A percentile compares a stretch with the other conserved stretches of the same genome.
Conservation (phyloP, 192 early-diverging fungal genomes). For the Haplosporangium gracile region DNA sequence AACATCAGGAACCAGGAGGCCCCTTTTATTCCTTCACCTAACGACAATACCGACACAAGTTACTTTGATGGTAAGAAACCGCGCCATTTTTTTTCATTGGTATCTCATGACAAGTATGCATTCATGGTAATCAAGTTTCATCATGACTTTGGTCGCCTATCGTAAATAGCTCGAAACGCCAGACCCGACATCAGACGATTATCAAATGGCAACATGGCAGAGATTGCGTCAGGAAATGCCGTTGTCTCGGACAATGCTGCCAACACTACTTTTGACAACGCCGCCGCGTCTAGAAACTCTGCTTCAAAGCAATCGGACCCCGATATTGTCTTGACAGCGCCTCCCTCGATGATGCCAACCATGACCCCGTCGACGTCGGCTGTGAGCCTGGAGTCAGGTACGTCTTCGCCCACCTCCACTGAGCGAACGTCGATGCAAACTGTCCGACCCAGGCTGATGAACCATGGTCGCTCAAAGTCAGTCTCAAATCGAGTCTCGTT, state of each 20-base stretch:
- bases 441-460: slow-evolving; percentile 27
- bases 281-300: neutral
- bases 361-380: slow-evolving; percentile 7
- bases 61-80: slow-evolving; percentile 83
- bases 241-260: neutral
- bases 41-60: slow-evolving; percentile 88
- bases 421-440: slow-evolving; percentile 24
- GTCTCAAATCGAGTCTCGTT: slow-evolving; percentile 50
- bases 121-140: neutral
- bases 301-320: neutral
- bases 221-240: slow-evolving; percentile 54
- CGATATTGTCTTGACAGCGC: neutral
- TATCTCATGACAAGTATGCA: neutral
- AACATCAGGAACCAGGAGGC: slow-evolving; percentile 81
- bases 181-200: slow-evolving; percentile 85
- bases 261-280: neutral
- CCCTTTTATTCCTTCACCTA: slow-evolving; percentile 87
- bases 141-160: neutral
- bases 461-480: slow-evolving; percentile 53
- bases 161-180: slow-evolving; percentile 68
- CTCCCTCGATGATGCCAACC: slow-evolving; percentile 8
- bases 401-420: neutral
- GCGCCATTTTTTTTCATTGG: slow-evolving; percentile 4
- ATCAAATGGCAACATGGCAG: slow-evolving; percentile 70
- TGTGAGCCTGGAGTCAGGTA: neutral